Evolutionary conservation across 345 rosid genomes (phyloP).

Genomic region (Rhizophora mangle): DNA sequence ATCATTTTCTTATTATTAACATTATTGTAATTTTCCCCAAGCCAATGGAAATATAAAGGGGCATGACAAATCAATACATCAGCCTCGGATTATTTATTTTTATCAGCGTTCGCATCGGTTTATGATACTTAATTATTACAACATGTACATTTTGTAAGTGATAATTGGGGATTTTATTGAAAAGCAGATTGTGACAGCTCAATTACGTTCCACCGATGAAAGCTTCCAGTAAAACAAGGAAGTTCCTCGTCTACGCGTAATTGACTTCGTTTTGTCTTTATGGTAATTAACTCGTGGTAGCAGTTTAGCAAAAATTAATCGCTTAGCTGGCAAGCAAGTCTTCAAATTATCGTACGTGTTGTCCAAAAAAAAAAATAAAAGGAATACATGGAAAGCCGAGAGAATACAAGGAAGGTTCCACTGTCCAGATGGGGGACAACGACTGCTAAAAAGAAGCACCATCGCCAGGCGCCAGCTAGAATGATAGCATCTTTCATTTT

Average conservation of each 20-base stretch:
- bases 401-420: neutral
- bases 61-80: neutral
- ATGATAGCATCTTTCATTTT: conserved; percentile 9
- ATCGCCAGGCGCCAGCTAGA: conserved; percentile 18
- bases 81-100: neutral
- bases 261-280: neutral
- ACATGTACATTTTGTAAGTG: neutral
- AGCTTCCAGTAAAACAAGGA: neutral
- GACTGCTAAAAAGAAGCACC: neutral
- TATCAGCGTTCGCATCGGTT: neutral
- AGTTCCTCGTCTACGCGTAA: neutral
- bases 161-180: neutral
- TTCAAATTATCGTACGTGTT: neutral
- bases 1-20: too few relatives aligned
- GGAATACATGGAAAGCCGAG: neutral
- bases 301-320: neutral
- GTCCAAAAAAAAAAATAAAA: neutral
- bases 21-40: too few relatives aligned
- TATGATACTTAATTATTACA: neutral
- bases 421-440: neutral
- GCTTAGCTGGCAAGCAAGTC: conserved; percentile 10
- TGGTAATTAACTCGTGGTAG: too few relatives aligned
- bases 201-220: neutral
- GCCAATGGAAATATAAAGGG: neutral
- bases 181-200: neutral